Conservation (phyloP, 768 basidiomycete species). For the Xanthoconium purpureum region DNA sequence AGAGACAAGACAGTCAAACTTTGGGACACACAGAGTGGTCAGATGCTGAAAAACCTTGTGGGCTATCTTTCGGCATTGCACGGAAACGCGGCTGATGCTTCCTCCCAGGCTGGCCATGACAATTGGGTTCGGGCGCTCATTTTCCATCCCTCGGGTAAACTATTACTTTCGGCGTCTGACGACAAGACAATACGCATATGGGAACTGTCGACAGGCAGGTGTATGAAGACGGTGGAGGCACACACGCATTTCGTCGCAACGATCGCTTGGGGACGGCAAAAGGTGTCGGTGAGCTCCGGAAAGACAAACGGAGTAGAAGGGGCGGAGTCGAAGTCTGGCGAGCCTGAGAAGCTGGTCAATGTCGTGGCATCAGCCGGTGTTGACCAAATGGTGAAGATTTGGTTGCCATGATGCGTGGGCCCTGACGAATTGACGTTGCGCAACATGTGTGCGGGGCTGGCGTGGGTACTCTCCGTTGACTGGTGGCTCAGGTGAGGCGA, state of each 20-base stretch:
- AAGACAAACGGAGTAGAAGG: constrained; percentile 40
- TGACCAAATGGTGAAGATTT: constrained; percentile 65
- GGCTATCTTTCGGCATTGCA: constrained; percentile 19
- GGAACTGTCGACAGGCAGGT: constrained; percentile 84
- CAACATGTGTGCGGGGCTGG: constrained; percentile 9
- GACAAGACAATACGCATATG: constrained; percentile 90
- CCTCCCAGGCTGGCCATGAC: constrained; percentile 69
- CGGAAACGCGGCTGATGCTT: constrained; percentile 5
- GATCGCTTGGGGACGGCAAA: constrained; percentile 74
- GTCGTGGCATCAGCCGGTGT: constrained; percentile 68
- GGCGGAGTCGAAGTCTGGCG: constrained; percentile 29
- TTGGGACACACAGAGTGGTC: constrained; percentile 85
- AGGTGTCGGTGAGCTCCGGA: constrained; percentile 39
- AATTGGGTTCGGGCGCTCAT: constrained; percentile 88
- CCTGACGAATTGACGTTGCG: constrained; percentile 1
- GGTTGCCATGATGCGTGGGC: constrained; percentile 47
- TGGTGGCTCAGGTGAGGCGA: constrained; percentile 17
- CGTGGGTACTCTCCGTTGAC: constrained; percentile 14
- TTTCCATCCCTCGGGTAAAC: constrained; percentile 89
- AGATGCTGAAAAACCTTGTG: constrained; percentile 74
- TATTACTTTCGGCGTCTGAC: constrained; percentile 86
- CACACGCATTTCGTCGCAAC: constrained; percentile 82
- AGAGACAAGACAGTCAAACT: constrained; percentile 90
- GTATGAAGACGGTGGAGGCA: constrained; percentile 83
- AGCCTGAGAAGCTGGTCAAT: constrained; percentile 59